Conservation (phyloP, 495 filamentous ascomycete genomes). For the Neurospora terricola region DNA sequence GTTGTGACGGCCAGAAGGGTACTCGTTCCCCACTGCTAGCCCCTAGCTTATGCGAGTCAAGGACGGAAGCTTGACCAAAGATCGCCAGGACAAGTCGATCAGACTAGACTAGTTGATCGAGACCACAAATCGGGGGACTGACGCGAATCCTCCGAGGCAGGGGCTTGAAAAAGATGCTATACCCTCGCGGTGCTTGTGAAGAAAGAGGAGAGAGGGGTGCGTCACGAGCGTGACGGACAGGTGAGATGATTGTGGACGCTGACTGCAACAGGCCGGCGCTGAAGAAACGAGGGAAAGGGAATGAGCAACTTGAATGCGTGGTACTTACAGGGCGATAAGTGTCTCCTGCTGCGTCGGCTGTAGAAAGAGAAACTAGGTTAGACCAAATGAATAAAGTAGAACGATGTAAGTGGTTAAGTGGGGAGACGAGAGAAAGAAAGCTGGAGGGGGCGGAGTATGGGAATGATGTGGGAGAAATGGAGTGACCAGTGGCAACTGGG, state of each 20-base stretch:
- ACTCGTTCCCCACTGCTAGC: background rate
- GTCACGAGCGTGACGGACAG: background rate
- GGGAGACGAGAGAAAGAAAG: constrained; percentile 5
- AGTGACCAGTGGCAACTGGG: constrained; percentile 21
- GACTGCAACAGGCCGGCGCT: background rate
- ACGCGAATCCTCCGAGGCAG: background rate
- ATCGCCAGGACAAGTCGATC: background rate
- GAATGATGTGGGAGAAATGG: constrained; percentile 8
- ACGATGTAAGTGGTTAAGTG: constrained; percentile 9
- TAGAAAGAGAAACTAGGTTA: constrained; percentile 27
- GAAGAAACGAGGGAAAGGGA: background rate
- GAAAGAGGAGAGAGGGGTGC: background rate
- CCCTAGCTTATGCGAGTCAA: background rate
- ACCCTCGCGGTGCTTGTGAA: background rate
- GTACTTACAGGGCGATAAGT: constrained; percentile 44
- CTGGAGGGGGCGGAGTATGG: constrained; percentile 8
- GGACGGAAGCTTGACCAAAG: background rate
- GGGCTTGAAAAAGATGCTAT: background rate
- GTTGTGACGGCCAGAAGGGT: background rate
- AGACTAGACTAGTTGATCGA: background rate
- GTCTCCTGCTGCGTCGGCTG: constrained; percentile 40
- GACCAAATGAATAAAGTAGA: constrained; percentile 16
- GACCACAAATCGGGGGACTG: background rate
- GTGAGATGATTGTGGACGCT: background rate
- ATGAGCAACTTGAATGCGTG: background rate